Evolutionary conservation across 345 rosid species (phyloP), one percentile per base, ranked within the genome.

Genomic region (Tarenaya hassleriana): DNA sequence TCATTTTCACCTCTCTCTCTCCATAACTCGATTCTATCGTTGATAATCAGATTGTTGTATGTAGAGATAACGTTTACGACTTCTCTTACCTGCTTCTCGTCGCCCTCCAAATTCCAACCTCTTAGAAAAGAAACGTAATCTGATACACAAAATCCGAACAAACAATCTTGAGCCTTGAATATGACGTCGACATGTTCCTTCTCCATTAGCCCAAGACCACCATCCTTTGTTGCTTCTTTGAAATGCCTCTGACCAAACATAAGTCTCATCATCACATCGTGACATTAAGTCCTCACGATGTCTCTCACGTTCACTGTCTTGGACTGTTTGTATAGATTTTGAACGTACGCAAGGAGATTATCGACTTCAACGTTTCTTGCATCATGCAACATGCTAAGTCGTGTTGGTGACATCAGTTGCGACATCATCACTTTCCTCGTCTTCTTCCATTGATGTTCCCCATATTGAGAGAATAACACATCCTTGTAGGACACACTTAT

Each of bases 331-430:
- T 67, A 69, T 39, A 62, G 54, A 16, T 73, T 73, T 47, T 57
- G 51, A 14, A 76, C 43, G 45, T 71, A 67, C 33, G 52, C 61
- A 6, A 72, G 24, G n/a, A 76, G 76, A 44, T 75, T 75, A 35
- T 75, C 70, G 0, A 77, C 78, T 66, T 79, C 84, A 9, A 65
- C 60, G 40, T 55, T 52, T 67, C 85, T 69, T 3, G 73, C 56
- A 1, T 50, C 24, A 1, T 37, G 64, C 13, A 73, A 47, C 77
- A 61, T 68, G 14, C 37, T 34, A 16, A 58, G 65, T 31, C 55
- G 66, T 16, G 54, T 40, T 1, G 55, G 46, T 10, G 59, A 60
- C 13, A 71, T 6, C 0, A 73, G 9, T 32, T 73, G 73, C 1
- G 68, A 37, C 11, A 55, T 54, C 21, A 74, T 15, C 40, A 69